Evolutionary conservation across 306 rosid species (phyloP).

Genomic region (Cicer cuneatum): DNA sequence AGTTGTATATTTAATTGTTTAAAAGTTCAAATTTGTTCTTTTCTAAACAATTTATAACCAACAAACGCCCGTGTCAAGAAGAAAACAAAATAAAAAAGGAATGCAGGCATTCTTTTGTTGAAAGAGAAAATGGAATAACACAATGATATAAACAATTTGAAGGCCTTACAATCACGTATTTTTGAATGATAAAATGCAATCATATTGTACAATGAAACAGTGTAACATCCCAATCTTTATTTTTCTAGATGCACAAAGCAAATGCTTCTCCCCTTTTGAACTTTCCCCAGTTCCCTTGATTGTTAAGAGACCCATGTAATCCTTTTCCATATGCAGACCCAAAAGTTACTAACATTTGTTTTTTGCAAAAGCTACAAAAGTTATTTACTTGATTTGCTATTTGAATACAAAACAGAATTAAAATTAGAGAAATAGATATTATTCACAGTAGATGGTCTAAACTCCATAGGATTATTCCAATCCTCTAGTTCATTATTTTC

Average conservation of each 20-base stretch:
- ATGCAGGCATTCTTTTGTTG: background rate
- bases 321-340: conserved; percentile 17
- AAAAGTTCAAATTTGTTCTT: background rate
- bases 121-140: background rate
- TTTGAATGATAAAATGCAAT: conserved; percentile 24
- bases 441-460: conserved; percentile 74
- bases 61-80: background rate
- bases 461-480: conserved; percentile 88
- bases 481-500: conserved; percentile 48
- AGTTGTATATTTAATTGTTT: too few species aligned
- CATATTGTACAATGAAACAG: background rate
- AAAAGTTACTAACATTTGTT: background rate
- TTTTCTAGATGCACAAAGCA: conserved; percentile 14
- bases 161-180: conserved; percentile 12
- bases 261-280: conserved; percentile 20
- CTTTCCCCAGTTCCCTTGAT: background rate
- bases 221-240: background rate
- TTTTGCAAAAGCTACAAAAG: background rate
- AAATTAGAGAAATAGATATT: conserved; percentile 68
- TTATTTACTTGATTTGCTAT: conserved; percentile 15
- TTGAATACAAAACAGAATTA: conserved; percentile 57
- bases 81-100: conserved; percentile 4
- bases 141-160: background rate
- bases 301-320: background rate
- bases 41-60: background rate